A percentile compares a stretch with the other conserved stretches of the same genome.
Evolutionary conservation across 441 rosid species (phyloP).

Genomic region (Gossypium aridum): DNA sequence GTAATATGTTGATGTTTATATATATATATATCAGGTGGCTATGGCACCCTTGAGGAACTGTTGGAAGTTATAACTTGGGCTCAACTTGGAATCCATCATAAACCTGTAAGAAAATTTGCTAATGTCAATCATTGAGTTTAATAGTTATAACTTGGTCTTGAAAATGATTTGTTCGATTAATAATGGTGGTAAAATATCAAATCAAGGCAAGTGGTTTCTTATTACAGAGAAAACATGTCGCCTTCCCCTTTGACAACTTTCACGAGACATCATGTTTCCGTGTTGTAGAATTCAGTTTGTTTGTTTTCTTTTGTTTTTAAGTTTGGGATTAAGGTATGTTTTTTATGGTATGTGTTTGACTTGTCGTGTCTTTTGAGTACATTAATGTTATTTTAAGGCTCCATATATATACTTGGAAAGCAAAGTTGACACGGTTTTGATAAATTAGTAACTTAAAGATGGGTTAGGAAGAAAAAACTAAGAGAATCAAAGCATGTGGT

Average conservation of each 20-base stretch:
- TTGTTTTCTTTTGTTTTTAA: too few relatives aligned
- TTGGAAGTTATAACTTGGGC: conserved; percentile 81
- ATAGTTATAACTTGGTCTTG: background rate
- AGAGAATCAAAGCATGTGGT: conserved; percentile 42
- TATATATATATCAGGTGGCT: conserved; percentile 43
- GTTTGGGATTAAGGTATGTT: too few relatives aligned
- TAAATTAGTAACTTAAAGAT: background rate
- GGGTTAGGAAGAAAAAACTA: background rate
- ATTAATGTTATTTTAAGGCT: background rate
- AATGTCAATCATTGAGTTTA: background rate
- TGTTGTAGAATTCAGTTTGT: background rate
- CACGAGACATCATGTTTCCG: conserved; percentile 19
- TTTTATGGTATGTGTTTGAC: background rate
- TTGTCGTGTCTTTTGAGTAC: conserved; percentile 18
- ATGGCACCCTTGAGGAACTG: conserved; percentile 69
- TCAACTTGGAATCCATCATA: conserved; percentile 68
- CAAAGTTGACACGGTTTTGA: background rate
- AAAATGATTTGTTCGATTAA: background rate
- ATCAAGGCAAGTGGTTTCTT: background rate
- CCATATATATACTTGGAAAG: background rate
- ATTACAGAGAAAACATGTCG: background rate
- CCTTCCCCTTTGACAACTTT: background rate
- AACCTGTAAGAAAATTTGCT: conserved; percentile 45
- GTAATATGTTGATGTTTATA: background rate
- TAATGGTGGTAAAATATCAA: background rate